Conservation (phyloP, 345 rosid genomes). For the Gossypium bickii region DNA sequence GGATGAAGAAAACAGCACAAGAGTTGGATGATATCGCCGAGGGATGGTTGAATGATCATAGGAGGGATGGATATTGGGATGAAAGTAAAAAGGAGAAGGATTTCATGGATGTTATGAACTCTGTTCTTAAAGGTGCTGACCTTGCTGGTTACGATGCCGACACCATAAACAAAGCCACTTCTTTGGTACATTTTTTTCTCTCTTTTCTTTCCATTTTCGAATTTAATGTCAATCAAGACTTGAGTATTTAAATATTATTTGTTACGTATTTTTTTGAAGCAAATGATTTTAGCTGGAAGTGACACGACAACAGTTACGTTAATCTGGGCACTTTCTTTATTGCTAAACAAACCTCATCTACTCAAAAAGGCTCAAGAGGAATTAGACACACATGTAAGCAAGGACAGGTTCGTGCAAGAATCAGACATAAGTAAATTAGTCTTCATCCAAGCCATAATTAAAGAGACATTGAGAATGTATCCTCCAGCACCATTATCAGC, state of each 20-base stretch:
- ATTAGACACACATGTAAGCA: conserved; percentile 23
- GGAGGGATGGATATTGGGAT: not conserved
- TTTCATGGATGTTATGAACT: conserved; percentile 33
- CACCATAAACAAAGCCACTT: conserved; percentile 32
- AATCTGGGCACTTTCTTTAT: conserved; percentile 23
- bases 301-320: conserved; percentile 23
- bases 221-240: no score
- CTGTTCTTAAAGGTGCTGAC: conserved; percentile 17
- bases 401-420: conserved; percentile 24
- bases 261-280: conserved; percentile 10
- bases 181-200: conserved; percentile 16
- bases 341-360: conserved; percentile 20
- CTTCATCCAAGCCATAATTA: conserved; percentile 35
- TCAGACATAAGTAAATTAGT: conserved; percentile 27
- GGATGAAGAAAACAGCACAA: conserved; percentile 28
- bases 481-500: conserved; percentile 32
- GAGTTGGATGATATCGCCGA: conserved; percentile 22
- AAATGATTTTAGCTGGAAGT: conserved; percentile 18
- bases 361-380: conserved; percentile 23
- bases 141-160: conserved; percentile 26
- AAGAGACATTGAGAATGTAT: conserved; percentile 37
- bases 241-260: no score
- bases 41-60: conserved; percentile 29
- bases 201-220: not conserved
- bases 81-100: conserved; percentile 9